Evolutionary conservation across 1,139 yeast species (phyloP).

Genomic region (Blastobotrys elegans): DNA sequence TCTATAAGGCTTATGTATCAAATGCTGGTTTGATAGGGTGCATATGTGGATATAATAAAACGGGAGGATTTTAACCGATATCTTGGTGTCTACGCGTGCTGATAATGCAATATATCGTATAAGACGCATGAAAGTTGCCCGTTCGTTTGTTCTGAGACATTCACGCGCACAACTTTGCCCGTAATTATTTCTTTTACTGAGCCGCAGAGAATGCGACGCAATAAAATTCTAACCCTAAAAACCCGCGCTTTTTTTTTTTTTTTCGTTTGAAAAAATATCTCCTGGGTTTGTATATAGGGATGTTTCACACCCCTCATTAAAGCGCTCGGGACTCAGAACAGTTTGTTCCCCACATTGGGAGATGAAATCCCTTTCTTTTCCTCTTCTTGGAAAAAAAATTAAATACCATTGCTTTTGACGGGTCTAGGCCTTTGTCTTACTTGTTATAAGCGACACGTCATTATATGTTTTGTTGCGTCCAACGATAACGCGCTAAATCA

Average conservation of each 20-base stretch:
- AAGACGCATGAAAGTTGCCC: not conserved
- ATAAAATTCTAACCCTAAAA: not conserved
- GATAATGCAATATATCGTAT: not conserved
- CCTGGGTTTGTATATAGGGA: too few relatives aligned
- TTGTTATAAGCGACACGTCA: too few relatives aligned
- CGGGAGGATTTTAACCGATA: too few relatives aligned
- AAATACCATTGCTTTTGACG: not conserved
- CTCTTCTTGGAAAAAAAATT: not conserved
- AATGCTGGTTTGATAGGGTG: not conserved
- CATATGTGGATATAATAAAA: not conserved
- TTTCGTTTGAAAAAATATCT: too few relatives aligned
- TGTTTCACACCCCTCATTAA: too few relatives aligned
- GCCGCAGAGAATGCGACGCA: not conserved
- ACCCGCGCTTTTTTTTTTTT: too few relatives aligned
- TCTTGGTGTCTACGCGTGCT: not conserved
- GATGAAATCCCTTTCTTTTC: not conserved
- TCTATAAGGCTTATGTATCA: not conserved
- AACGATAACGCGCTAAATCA: too few relatives aligned
- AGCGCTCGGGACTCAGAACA: too few relatives aligned
- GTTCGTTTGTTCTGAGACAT: not conserved
- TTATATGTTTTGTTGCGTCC: too few relatives aligned
- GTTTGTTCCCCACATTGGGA: not conserved
- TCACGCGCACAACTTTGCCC: not conserved
- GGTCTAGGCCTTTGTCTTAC: not conserved
- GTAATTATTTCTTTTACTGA: not conserved